phyloP scores from a whole-genome alignment of 352 stramenopile genomes.

The Phytopythium montanum region DNA sequence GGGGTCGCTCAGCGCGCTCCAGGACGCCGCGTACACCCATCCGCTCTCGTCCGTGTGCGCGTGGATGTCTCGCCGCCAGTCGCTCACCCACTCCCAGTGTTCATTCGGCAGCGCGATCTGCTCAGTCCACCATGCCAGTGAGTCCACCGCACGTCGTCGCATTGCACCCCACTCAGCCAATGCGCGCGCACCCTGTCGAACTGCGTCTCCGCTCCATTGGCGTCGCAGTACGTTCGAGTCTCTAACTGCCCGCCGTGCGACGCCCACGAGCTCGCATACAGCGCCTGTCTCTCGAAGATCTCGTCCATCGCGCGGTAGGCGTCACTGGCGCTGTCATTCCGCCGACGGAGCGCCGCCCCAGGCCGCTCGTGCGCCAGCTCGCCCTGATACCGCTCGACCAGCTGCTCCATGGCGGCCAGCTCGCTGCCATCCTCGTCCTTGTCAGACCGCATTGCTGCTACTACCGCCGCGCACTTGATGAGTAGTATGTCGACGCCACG shows the following conservation, averaged over 20 bases:
- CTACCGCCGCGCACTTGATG: no score
- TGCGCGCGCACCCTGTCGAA: slow-evolving; percentile 35
- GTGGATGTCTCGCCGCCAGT: slow-evolving; percentile 43
- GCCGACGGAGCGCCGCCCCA: not conserved
- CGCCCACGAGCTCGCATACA: slow-evolving; percentile 30
- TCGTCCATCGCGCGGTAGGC: slow-evolving; percentile 38
- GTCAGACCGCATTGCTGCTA: no score
- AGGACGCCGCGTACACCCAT: slow-evolving; percentile 48
- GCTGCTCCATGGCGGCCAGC: slow-evolving; percentile 45
- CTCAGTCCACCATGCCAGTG: not conserved
- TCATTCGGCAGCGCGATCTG: slow-evolving; percentile 46
- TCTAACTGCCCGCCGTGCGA: slow-evolving; percentile 11
- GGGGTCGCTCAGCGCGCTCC: slow-evolving; percentile 23
- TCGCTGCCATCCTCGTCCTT: slow-evolving; percentile 24
- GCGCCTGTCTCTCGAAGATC: slow-evolving; percentile 52
- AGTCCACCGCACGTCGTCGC: not conserved
- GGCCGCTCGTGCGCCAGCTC: slow-evolving; percentile 24
- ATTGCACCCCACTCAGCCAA: not conserved
- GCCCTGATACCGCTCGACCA: slow-evolving; percentile 62
- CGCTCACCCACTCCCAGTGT: slow-evolving; percentile 62
- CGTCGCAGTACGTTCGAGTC: slow-evolving; percentile 20
- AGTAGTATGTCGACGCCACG: not conserved
- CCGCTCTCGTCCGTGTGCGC: slow-evolving; percentile 45
- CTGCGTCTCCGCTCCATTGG: slow-evolving; percentile 23
- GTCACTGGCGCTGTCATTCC: slow-evolving; percentile 12